Evolutionary conservation across 2,329 filamentous ascomycete genomes (phyloP).

Genomic region (Chalaropsis ovoidea): DNA sequence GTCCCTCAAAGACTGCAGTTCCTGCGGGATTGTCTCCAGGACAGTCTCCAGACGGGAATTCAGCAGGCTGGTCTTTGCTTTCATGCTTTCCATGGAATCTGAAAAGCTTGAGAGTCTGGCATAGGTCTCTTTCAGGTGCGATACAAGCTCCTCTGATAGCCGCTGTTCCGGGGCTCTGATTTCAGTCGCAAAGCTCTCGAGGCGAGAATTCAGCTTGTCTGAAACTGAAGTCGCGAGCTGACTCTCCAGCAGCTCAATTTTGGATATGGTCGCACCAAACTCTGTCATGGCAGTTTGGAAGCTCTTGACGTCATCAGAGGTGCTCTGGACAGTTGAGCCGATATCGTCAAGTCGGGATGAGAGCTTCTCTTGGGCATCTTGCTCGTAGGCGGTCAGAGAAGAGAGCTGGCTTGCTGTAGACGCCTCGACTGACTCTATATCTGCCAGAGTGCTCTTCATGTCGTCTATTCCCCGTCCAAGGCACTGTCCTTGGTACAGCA

Average conservation of each 20-base stretch:
- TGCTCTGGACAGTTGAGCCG: constrained; percentile 3
- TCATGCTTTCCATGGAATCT: constrained; percentile 14
- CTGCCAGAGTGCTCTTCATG: constrained; percentile 19
- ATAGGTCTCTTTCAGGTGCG: constrained; percentile 19
- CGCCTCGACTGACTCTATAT: constrained; percentile 21
- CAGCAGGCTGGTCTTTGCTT: constrained; percentile 15
- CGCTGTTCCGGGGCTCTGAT: constrained; percentile 16
- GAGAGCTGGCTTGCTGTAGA: constrained; percentile 20
- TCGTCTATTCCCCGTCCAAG: constrained; percentile 15
- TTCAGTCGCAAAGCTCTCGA: background rate
- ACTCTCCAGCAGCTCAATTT: constrained; percentile 20
- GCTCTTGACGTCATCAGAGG: constrained; percentile 18
- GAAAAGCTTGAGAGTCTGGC: constrained; percentile 12
- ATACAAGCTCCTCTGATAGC: constrained; percentile 18
- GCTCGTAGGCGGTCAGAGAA: constrained; percentile 11
- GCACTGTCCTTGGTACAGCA: constrained; percentile 19
- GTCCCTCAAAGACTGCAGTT: constrained; percentile 18
- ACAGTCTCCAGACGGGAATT: constrained; percentile 15
- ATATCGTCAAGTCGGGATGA: constrained; percentile 19
- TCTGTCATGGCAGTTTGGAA: constrained; percentile 15
- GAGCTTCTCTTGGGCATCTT: constrained; percentile 14
- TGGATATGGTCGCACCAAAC: constrained; percentile 12
- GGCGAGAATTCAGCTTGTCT: background rate
- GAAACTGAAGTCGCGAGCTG: background rate
- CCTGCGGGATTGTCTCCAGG: constrained; percentile 19